Base-by-base conservation (phyloP, 1,139 yeast species). In the Geotrichum candidum region DNA sequence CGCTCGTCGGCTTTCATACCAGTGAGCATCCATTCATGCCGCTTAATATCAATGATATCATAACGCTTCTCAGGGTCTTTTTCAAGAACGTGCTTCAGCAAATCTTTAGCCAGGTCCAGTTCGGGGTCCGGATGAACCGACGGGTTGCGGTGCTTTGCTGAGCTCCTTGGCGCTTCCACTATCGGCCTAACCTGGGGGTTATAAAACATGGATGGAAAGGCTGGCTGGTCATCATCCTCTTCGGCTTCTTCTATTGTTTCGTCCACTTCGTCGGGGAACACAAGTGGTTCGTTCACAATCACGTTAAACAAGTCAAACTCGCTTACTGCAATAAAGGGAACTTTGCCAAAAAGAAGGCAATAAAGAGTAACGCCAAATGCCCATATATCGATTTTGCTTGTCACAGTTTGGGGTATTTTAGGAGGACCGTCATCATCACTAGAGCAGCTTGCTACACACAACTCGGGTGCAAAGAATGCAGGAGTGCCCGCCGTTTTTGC, bases 401-500 rank as follows among this genome's bases (percentile, higher is more conserved):
- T 86, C 53, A 88, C 85, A 58, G 79, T 41, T 6, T 41, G 46
- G 3, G 46, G 46, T 41, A 22, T 15, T 41, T 41, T 41, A n/a
- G 46, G 6, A 6, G 2, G 13, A 41, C 22, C 46, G 18, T 41
- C 65, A 18, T 60, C 66, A 41, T 67, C 65, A 53, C 68, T 72
- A 58, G 65, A 70, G 33, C 69, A 68, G 38, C 73, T 82, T 0
- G 85, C 80, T 61, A 80, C 82, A 70, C 92, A 87, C 52, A 87
- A 76, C 69, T 87, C 94, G 0, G 94, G 94, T 0, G 94, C 90
- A 65, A 86, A 83, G 71, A 89, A 89, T 0, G 96, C 96, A 0
- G 96, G 96, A 0, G 96, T 89, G 1, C 96, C 96, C 0, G 94
- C 96, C 0, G 96, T 90, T 71, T 89, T 90, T 2, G 96, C 94